Percentiles rank a stretch among this genome's conserved stretches.
Conservation (phyloP, 805 yeast species). For the Metschnikowia noctiluminum region DNA sequence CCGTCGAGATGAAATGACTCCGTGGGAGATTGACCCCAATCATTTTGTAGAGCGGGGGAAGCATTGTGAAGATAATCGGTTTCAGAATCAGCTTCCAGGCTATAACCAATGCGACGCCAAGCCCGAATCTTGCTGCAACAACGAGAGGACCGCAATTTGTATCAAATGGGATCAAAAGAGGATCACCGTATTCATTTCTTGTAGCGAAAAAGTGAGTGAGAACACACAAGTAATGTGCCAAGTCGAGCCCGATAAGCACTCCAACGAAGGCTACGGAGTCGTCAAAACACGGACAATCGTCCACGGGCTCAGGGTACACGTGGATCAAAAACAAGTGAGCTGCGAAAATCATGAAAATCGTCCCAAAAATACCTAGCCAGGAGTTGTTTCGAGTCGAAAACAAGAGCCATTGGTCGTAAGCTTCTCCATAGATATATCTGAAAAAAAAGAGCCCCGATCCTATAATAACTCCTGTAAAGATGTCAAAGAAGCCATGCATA, state of each 20-base stretch:
- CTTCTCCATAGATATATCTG: slow-evolving; percentile 38
- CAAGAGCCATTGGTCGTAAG: slow-evolving; percentile 47
- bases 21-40: slow-evolving; percentile 40
- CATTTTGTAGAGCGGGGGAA: slow-evolving; percentile 57
- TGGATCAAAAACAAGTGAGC: slow-evolving; percentile 53
- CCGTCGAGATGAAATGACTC: slow-evolving; percentile 36
- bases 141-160: slow-evolving; percentile 2
- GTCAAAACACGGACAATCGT: slow-evolving; percentile 94
- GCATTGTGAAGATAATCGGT: slow-evolving; percentile 52
- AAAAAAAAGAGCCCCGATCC: slow-evolving; percentile 55
- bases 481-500: slow-evolving; percentile 91
- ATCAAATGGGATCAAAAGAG: slow-evolving; percentile 34
- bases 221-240: slow-evolving; percentile 52
- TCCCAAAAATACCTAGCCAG: slow-evolving; percentile 22
- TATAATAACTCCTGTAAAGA: slow-evolving; percentile 58
- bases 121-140: slow-evolving; percentile 44
- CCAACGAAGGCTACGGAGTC: slow-evolving; percentile 93
- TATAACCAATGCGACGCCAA: slow-evolving; percentile 63
- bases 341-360: slow-evolving; percentile 35
- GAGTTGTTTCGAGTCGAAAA: slow-evolving; percentile 21
- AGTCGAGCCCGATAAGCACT: slow-evolving; percentile 74
- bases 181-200: slow-evolving; percentile 20
- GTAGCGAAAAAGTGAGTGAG: slow-evolving; percentile 27
- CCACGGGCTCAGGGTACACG: slow-evolving; percentile 79
- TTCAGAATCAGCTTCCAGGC: slow-evolving; percentile 76